A percentile compares a stretch with the other conserved stretches of the same genome.
phyloP scores from a whole-genome alignment of 495 filamentous ascomycete species.

The Lindgomyces ingoldianus region DNA sequence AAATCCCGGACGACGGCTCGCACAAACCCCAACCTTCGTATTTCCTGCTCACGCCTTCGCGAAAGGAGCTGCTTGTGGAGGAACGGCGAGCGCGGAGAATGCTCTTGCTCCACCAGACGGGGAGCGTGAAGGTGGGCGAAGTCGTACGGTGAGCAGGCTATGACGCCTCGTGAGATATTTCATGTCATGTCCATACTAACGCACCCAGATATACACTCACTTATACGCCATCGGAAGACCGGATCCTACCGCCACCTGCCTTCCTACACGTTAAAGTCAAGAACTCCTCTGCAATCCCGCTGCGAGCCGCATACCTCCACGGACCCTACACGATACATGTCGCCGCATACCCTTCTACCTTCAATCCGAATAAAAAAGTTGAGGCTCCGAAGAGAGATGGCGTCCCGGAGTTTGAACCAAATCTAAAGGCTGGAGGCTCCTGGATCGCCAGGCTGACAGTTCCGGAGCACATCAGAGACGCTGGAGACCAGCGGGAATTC shows the following conservation, averaged over 20 bases:
- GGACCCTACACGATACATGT: conserved; percentile 90
- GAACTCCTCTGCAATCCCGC: conserved; percentile 85
- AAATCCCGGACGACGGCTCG: conserved; percentile 36
- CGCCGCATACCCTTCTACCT: conserved; percentile 76
- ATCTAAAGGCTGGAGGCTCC: conserved; percentile 87
- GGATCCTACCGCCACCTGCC: conserved; percentile 78
- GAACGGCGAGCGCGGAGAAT: conserved; percentile 53
- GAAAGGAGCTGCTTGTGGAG: conserved; percentile 33
- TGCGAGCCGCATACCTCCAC: conserved; percentile 93
- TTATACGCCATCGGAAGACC: conserved; percentile 85
- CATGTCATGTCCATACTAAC: background rate
- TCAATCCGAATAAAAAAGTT: conserved; percentile 74
- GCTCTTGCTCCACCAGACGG: conserved; percentile 85
- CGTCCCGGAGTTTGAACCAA: conserved; percentile 86
- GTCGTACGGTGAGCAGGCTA: conserved; percentile 62
- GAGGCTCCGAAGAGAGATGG: conserved; percentile 62
- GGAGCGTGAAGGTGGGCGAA: conserved; percentile 89
- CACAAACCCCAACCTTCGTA: conserved; percentile 29
- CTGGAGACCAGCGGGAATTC: conserved; percentile 37
- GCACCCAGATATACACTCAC: conserved; percentile 78
- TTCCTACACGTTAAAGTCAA: conserved; percentile 80
- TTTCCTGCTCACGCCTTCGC: conserved; percentile 32
- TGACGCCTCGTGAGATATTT: background rate
- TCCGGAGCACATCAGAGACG: conserved; percentile 67
- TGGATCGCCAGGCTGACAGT: conserved; percentile 79